phyloP scores from a whole-genome alignment of 2,329 filamentous ascomycete genomes.

The Bipolaris bicolor region DNA sequence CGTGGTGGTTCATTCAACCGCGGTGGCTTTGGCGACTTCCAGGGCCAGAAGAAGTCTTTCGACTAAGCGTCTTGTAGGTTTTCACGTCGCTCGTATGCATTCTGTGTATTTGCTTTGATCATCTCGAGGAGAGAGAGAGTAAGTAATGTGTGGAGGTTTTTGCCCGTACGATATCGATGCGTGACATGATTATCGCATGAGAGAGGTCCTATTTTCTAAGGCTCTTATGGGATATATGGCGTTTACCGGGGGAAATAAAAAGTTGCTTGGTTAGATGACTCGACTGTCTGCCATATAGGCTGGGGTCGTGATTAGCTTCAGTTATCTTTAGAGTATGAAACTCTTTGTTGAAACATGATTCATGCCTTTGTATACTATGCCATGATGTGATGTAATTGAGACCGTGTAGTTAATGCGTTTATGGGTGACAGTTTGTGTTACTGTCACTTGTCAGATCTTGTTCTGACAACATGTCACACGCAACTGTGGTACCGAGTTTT shows the following conservation, averaged over 20 bases:
- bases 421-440: too few relatives aligned
- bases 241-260: constrained; percentile 22
- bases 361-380: not conserved
- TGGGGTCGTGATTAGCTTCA: constrained; percentile 13
- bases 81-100: constrained; percentile 7
- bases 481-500: not conserved
- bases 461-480: not conserved
- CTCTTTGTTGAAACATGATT: constrained; percentile 1
- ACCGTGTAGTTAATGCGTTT: too few relatives aligned
- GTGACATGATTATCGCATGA: constrained; percentile 20
- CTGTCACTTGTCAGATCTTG: not conserved
- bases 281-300: constrained; percentile 9
- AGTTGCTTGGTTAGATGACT: constrained; percentile 17
- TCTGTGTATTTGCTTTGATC: constrained; percentile 28
- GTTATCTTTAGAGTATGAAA: constrained; percentile 22
- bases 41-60: constrained; percentile 81
- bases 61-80: constrained; percentile 33
- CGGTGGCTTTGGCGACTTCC: constrained; percentile 69
- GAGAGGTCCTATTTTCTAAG: constrained; percentile 2
- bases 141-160: constrained; percentile 26
- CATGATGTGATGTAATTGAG: not conserved
- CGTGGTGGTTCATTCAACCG: constrained; percentile 55
- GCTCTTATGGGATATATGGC: constrained; percentile 18
- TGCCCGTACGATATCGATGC: constrained; percentile 24
- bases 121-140: constrained; percentile 26